Evolutionary conservation across 345 rosid genomes (phyloP).

Genomic region (Salix dunnii): DNA sequence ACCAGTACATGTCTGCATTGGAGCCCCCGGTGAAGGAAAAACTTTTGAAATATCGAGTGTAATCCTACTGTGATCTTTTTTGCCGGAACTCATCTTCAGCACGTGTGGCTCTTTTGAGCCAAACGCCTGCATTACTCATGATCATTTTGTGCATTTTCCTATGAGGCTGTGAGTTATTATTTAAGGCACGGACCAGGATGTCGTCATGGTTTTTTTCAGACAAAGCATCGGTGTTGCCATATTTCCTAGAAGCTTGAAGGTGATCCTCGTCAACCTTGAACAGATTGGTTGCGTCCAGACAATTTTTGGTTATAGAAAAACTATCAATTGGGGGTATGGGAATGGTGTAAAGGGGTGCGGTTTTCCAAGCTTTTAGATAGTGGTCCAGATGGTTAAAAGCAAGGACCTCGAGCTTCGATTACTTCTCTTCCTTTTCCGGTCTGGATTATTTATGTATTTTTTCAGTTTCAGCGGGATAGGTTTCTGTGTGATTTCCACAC

Average conservation of each 20-base stretch:
- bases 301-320: slow-evolving; percentile 9
- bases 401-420: not conserved
- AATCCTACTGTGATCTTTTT: slow-evolving; percentile 5
- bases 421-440: not conserved
- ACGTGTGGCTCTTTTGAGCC: slow-evolving; percentile 13
- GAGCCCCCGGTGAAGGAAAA: slow-evolving; percentile 84
- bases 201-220: slow-evolving; percentile 22
- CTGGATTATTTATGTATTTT: not conserved
- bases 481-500: slow-evolving; percentile 11
- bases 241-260: slow-evolving; percentile 25
- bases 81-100: slow-evolving; percentile 6
- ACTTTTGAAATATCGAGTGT: slow-evolving; percentile 76
- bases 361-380: slow-evolving; percentile 18
- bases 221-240: slow-evolving; percentile 16
- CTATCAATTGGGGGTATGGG: slow-evolving; percentile 13
- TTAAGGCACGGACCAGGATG: slow-evolving; percentile 19
- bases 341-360: slow-evolving; percentile 20
- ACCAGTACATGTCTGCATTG: slow-evolving; percentile 76
- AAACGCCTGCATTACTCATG: slow-evolving; percentile 12
- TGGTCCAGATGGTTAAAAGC: not conserved
- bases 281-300: not conserved
- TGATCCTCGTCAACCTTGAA: slow-evolving; percentile 7
- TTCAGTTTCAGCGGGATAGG: slow-evolving; percentile 10
- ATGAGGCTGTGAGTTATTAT: slow-evolving; percentile 14
- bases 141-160: slow-evolving; percentile 18